Percentiles rank a stretch among this genome's conserved stretches.
Evolutionary conservation across 495 filamentous ascomycete genomes (phyloP).

Genomic region (Aspergillus carlsbadensis): DNA sequence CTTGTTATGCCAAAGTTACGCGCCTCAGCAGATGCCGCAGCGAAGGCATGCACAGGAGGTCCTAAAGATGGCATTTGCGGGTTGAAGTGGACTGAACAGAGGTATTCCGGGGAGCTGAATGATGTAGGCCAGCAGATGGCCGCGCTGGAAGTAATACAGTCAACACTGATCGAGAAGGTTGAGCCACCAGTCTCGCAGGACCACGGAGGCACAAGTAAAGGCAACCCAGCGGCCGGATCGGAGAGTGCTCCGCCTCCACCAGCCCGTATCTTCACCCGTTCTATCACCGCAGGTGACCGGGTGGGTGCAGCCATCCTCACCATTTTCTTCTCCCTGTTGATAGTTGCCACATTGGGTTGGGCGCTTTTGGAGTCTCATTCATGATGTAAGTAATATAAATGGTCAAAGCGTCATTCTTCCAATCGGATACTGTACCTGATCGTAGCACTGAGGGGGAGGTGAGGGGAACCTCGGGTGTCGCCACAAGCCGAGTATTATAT

Average conservation of each 20-base stretch:
- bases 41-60: conserved; percentile 65
- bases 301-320: conserved; percentile 38
- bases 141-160: conserved; percentile 66
- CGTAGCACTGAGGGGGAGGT: background rate
- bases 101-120: conserved; percentile 43
- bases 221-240: conserved; percentile 64
- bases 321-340: conserved; percentile 25
- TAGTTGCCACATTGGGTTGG: conserved; percentile 34
- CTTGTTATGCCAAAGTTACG: conserved; percentile 64
- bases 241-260: conserved; percentile 9
- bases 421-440: background rate
- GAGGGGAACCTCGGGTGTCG: conserved; percentile 9
- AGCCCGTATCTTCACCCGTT: conserved; percentile 16
- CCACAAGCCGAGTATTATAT: background rate
- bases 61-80: conserved; percentile 56
- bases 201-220: conserved; percentile 74
- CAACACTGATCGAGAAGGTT: conserved; percentile 51
- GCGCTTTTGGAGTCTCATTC: conserved; percentile 26
- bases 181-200: conserved; percentile 58
- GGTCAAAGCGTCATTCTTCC: background rate
- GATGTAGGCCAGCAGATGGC: conserved; percentile 75
- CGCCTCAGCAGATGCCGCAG: conserved; percentile 66
- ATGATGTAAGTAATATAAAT: background rate
- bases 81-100: conserved; percentile 57
- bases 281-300: conserved; percentile 29